Conservation (phyloP, 2,329 filamentous ascomycete species). For the Dichotomopilus funicola region DNA sequence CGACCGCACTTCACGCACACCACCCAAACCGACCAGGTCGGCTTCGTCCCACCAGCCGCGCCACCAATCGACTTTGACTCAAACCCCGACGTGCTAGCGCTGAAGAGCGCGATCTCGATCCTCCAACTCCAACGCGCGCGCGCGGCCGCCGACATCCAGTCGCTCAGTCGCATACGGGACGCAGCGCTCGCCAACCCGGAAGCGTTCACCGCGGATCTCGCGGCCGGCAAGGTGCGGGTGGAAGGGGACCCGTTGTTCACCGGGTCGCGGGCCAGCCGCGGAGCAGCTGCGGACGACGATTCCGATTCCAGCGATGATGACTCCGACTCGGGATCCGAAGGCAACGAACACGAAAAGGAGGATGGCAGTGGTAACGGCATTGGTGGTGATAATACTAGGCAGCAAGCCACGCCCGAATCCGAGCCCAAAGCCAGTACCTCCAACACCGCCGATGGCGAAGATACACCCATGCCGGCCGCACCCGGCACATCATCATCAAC, state of each 20-base stretch:
- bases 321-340: background rate
- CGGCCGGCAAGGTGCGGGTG: constrained; percentile 51
- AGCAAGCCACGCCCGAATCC: constrained; percentile 25
- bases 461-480: constrained; percentile 5
- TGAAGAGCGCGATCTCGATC: constrained; percentile 78
- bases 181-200: constrained; percentile 65
- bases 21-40: constrained; percentile 39
- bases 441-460: background rate
- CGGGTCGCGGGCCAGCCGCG: constrained; percentile 6
- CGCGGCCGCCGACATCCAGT: constrained; percentile 66
- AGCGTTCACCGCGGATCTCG: constrained; percentile 63
- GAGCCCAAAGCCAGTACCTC: background rate
- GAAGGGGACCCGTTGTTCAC: constrained; percentile 27
- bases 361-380: constrained; percentile 22
- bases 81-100: constrained; percentile 82
- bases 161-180: constrained; percentile 62
- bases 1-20: constrained; percentile 35
- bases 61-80: constrained; percentile 51
- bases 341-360: constrained; percentile 26
- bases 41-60: constrained; percentile 42
- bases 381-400: constrained; percentile 18
- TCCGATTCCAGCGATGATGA: background rate
- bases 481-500: background rate
- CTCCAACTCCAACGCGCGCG: constrained; percentile 79
- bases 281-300: background rate